Evolutionary conservation across 305 asterid genomes (phyloP).

Genomic region (Ruellia speciosa): DNA sequence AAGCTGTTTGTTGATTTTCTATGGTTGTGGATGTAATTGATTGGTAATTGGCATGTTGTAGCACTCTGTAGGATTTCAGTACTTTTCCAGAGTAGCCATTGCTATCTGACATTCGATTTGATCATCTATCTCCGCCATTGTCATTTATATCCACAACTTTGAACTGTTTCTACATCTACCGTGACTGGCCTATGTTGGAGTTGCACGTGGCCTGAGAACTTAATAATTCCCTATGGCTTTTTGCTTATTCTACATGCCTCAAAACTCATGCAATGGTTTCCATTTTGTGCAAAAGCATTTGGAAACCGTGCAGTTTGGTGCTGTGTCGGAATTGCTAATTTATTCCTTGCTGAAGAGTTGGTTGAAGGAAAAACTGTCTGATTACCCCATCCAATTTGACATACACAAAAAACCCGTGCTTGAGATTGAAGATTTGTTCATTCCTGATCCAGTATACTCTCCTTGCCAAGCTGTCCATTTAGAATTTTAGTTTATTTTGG

Average conservation of each 20-base stretch:
- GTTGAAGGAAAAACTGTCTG: not conserved
- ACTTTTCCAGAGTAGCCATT: constrained; percentile 8
- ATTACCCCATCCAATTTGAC: not conserved
- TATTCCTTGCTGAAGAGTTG: too few relatives aligned
- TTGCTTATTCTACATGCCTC: not conserved
- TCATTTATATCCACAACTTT: not conserved
- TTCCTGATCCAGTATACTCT: constrained; percentile 9
- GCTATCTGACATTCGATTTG: not conserved
- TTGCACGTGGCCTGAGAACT: constrained; percentile 6
- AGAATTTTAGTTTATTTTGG: constrained; percentile 8
- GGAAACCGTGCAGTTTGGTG: not conserved
- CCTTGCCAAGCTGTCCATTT: constrained; percentile 5
- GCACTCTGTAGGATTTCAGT: constrained; percentile 1
- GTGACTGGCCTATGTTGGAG: too few relatives aligned
- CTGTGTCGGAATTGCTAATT: too few relatives aligned
- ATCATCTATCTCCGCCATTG: not conserved
- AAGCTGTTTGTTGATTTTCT: constrained; percentile 12
- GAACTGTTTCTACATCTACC: constrained; percentile 8
- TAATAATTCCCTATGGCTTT: constrained; percentile 1
- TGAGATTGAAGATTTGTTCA: not conserved
- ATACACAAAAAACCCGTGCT: not conserved
- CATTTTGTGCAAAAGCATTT: not conserved
- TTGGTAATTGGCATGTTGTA: constrained; percentile 6
- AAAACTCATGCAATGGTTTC: not conserved
- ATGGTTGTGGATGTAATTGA: constrained; percentile 18